Evolutionary conservation across 2,329 filamentous ascomycete genomes (phyloP).

Genomic region (Talaromyces islandicus): DNA sequence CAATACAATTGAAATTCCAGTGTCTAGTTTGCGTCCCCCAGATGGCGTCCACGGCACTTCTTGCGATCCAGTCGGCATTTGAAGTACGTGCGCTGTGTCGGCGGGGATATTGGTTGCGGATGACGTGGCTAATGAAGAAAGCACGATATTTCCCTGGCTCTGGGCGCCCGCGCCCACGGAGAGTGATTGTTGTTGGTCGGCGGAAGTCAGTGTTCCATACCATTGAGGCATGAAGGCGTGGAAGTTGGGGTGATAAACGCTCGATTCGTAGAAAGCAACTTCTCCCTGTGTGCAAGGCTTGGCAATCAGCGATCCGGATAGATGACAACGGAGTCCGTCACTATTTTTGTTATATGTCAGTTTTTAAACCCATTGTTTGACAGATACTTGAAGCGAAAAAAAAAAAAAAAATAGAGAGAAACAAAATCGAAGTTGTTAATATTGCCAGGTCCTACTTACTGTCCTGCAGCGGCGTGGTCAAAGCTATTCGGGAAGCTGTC

Average conservation of each 20-base stretch:
- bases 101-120: constrained; percentile 16
- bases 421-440: background rate
- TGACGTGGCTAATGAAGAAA: constrained; percentile 19
- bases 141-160: constrained; percentile 33
- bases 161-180: constrained; percentile 44
- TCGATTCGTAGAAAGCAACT: constrained; percentile 82
- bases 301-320: constrained; percentile 78
- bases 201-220: constrained; percentile 63
- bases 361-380: background rate
- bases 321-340: constrained; percentile 82
- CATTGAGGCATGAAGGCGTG: constrained; percentile 76
- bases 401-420: background rate
- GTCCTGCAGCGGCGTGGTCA: constrained; percentile 41
- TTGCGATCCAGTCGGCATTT: constrained; percentile 18
- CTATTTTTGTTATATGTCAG: constrained; percentile 41
- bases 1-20: constrained; percentile 73
- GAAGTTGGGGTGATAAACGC: constrained; percentile 62
- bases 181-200: constrained; percentile 39
- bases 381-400: background rate
- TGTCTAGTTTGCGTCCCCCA: constrained; percentile 61
- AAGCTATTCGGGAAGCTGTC: constrained; percentile 37
- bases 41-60: constrained; percentile 41
- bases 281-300: constrained; percentile 88
- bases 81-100: constrained; percentile 10
- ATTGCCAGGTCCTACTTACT: constrained; percentile 35